Evolutionary conservation across 768 basidiomycete species (phyloP), one percentile per base, ranked within the genome.

Genomic region (Lactarius hatsudake): DNA sequence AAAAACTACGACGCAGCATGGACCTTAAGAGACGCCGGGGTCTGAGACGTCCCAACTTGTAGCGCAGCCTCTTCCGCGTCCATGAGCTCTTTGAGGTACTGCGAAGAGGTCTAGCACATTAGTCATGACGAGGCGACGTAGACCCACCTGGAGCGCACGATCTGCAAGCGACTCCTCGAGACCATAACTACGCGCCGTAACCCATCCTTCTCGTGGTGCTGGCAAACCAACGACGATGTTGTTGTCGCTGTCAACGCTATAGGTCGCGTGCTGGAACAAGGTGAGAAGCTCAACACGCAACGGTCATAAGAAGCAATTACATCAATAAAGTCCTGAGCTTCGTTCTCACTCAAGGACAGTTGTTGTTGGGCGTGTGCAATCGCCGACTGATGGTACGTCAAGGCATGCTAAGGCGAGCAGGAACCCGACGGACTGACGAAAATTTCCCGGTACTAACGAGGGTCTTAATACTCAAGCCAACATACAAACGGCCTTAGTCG

Each of bases 251-350:
- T 70, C 65, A 28, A 70, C n/a, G 30, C 65, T 65, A 43, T 70
- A 71, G 4, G 69, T 71, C 20, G 71, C 71, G 5, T 54, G 56
- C 71, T 71, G 17, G 36, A 8, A 26, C 20, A 32, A n/a, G 36
- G 36, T 63, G 30, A 61, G 56, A 13, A 53, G 15, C 43, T 34
- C 8, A 9, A 30, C 36, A 30, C 9, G 36, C 3, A 12, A 45
- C 38, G 38, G 40, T 0, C 10, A 61, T 34, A 13, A n/a, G 8
- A 23, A 56, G 20, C 17, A 1, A 15, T 57, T 43, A 70, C 71
- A 26, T 71, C 71, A 26, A 71, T 59, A 23, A 70, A 71, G n/a
- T 71, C 69, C 51, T 71, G 71, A 6, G 65, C 69, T 51, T 71
- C 57, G 36, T 26, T 64, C 61, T 70, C 69, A 20, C 56, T 60